phyloP scores from a whole-genome alignment of 2,329 filamentous ascomycete genomes.

The Hymenotorrendiella dingleyae region DNA sequence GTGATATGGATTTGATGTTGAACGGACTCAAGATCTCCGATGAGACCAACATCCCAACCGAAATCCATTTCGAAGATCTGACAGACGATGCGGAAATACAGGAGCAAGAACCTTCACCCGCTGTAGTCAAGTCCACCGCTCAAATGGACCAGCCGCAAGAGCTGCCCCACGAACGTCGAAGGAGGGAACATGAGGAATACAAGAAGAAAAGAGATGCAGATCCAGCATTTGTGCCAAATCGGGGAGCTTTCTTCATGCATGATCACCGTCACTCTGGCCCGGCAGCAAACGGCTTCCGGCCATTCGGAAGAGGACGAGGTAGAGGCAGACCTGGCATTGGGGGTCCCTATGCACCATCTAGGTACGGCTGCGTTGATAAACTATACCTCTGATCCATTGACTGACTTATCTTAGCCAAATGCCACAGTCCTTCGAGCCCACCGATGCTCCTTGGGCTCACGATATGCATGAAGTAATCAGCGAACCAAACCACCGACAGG shows the following conservation, averaged over 20 bases:
- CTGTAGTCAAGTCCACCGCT: slow-evolving; percentile 33
- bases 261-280: slow-evolving; percentile 79
- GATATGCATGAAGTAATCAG: slow-evolving; percentile 80
- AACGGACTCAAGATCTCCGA: slow-evolving; percentile 37
- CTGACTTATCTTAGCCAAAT: slow-evolving; percentile 32
- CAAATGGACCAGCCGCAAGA: slow-evolving; percentile 43
- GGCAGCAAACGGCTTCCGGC: slow-evolving; percentile 70
- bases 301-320: slow-evolving; percentile 59
- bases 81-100: slow-evolving; percentile 23
- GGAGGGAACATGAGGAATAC: slow-evolving; percentile 87
- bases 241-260: slow-evolving; percentile 95
- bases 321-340: slow-evolving; percentile 53
- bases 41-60: slow-evolving; percentile 17
- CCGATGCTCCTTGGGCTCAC: slow-evolving; percentile 79
- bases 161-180: slow-evolving; percentile 61
- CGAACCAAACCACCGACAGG: slow-evolving; percentile 34
- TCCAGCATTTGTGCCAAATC: slow-evolving; percentile 88
- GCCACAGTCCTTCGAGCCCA: slow-evolving; percentile 49
- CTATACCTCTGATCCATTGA: neutral
- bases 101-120: slow-evolving; percentile 22
- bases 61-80: slow-evolving; percentile 30
- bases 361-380: slow-evolving; percentile 46
- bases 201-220: slow-evolving; percentile 81
- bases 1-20: slow-evolving; percentile 54
- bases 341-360: slow-evolving; percentile 53